phyloP scores from a whole-genome alignment of 2,329 filamentous ascomycete genomes.

The Nothophoma quercina region DNA sequence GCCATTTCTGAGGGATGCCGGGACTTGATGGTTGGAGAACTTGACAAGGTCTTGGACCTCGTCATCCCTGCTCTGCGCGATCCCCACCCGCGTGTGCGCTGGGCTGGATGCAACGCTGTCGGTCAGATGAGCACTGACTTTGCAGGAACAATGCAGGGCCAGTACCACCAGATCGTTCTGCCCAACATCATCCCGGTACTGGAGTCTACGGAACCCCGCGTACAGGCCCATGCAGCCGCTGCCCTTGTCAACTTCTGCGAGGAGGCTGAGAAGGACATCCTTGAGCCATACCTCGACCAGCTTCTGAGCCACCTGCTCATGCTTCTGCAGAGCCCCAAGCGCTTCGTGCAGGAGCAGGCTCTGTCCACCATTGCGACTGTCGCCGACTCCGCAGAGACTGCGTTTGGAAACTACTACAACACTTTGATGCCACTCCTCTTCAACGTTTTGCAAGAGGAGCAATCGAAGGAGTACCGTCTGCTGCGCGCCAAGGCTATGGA shows the following conservation, averaged over 20 bases:
- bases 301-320: slow-evolving; percentile 85
- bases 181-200: slow-evolving; percentile 93
- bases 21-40: slow-evolving; percentile 92
- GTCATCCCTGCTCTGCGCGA: slow-evolving; percentile 93
- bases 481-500: slow-evolving; percentile 98
- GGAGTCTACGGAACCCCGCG: slow-evolving; percentile 86
- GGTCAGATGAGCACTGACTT: slow-evolving; percentile 99
- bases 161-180: slow-evolving; percentile 87
- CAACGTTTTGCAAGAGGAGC: slow-evolving; percentile 85
- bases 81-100: slow-evolving; percentile 90
- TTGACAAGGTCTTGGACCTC: slow-evolving; percentile 91
- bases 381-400: slow-evolving; percentile 95
- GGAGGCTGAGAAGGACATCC: slow-evolving; percentile 88
- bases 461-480: slow-evolving; percentile 90
- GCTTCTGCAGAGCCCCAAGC: slow-evolving; percentile 88
- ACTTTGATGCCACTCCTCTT: slow-evolving; percentile 95
- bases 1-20: slow-evolving; percentile 97
- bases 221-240: slow-evolving; percentile 97
- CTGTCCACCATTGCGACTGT: slow-evolving; percentile 98
- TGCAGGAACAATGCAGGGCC: slow-evolving; percentile 95
- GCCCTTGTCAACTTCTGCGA: slow-evolving; percentile 99
- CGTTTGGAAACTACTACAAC: slow-evolving; percentile 94
- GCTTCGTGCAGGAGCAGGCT: slow-evolving; percentile 97
- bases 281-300: slow-evolving; percentile 92
- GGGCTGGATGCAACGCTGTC: slow-evolving; percentile 97